phyloP scores from a whole-genome alignment of 495 filamentous ascomycete genomes.

The Daldinia vernicosa region DNA sequence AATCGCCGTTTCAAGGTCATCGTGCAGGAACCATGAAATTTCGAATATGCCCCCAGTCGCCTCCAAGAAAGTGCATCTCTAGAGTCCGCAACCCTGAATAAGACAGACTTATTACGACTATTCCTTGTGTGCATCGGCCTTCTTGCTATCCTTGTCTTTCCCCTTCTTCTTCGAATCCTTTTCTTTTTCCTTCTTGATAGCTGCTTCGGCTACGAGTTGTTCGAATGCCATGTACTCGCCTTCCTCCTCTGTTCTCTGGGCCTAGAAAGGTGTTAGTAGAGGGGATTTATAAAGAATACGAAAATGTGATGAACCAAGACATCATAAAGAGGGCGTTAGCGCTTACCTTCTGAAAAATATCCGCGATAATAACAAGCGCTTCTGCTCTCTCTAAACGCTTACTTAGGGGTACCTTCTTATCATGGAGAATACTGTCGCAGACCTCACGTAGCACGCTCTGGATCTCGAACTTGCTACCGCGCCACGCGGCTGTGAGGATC shows the following conservation, averaged over 20 bases:
- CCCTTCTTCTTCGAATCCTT: conserved; percentile 79
- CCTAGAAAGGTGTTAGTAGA: conserved; percentile 62
- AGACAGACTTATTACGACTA: conserved; percentile 10
- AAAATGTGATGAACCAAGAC: neutral
- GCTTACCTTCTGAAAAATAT: conserved; percentile 85
- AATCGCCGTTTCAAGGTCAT: neutral
- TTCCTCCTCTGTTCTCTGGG: conserved; percentile 92
- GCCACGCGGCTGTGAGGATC: conserved; percentile 97
- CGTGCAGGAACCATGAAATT: neutral
- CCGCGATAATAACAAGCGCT: conserved; percentile 85
- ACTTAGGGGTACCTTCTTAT: conserved; percentile 81
- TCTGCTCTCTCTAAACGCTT: conserved; percentile 93
- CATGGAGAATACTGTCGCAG: conserved; percentile 70
- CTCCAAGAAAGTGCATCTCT: neutral
- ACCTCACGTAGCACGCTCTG: conserved; percentile 94
- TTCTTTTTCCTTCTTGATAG: conserved; percentile 93
- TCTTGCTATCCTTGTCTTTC: conserved; percentile 65
- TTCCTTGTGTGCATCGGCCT: conserved; percentile 31
- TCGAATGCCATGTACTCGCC: conserved; percentile 99
- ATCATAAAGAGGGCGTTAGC: neutral
- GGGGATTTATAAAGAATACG: neutral
- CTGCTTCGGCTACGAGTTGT: conserved; percentile 95
- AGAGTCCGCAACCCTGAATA: neutral
- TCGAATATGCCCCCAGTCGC: neutral
- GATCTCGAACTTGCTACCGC: conserved; percentile 97